phyloP scores from a whole-genome alignment of 2,329 filamentous ascomycete genomes.

The Neophaeococcomyces aloes region DNA sequence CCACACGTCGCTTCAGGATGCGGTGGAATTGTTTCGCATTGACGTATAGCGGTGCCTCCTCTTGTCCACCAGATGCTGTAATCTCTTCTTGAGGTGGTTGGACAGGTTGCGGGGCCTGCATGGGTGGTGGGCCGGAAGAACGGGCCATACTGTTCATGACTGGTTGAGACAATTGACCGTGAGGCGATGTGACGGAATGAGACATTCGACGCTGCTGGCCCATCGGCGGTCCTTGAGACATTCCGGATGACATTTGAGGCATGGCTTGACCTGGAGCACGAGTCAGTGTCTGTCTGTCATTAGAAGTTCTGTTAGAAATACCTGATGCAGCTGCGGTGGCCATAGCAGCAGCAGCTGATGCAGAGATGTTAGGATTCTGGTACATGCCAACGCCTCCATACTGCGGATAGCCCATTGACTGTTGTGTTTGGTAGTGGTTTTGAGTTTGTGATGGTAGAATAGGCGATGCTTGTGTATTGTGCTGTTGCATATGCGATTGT shows the following conservation, averaged over 20 bases:
- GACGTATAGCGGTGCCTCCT: conserved; percentile 92
- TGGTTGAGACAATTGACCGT: conserved; percentile 60
- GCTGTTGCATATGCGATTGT: conserved; percentile 53
- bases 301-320: conserved; percentile 52
- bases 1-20: conserved; percentile 86
- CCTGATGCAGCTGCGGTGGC: conserved; percentile 86
- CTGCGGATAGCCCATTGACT: conserved; percentile 71
- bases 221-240: conserved; percentile 48
- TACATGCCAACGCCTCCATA: conserved; percentile 70
- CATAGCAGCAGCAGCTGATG: conserved; percentile 85
- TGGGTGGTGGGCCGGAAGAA: conserved; percentile 40
- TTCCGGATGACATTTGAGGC: conserved; percentile 33
- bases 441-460: conserved; percentile 64
- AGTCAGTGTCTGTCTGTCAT: conserved; percentile 27
- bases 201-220: conserved; percentile 57
- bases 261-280: conserved; percentile 21
- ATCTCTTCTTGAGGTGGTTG: conserved; percentile 66
- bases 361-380: conserved; percentile 61
- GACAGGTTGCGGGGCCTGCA: conserved; percentile 42
- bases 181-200: conserved; percentile 60
- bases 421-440: conserved; percentile 56
- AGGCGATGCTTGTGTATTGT: conserved; percentile 60
- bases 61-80: conserved; percentile 55
- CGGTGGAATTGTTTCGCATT: conserved; percentile 98
- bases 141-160: conserved; percentile 61